Evolutionary conservation across 2,329 filamentous ascomycete species (phyloP).

Genomic region (Fusarium circinatum): DNA sequence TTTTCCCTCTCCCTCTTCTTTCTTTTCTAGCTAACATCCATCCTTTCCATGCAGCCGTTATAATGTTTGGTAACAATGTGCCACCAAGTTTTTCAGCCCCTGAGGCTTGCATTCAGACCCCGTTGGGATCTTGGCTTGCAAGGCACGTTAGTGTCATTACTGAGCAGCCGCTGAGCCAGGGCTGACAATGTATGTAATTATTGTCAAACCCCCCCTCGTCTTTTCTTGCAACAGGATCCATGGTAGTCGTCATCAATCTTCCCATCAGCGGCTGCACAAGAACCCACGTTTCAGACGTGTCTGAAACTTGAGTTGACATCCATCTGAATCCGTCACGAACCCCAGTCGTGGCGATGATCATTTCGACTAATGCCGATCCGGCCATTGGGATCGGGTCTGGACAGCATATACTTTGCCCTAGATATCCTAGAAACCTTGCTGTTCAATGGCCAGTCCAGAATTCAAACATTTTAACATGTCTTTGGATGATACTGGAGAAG

Average conservation of each 20-base stretch:
- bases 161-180: constrained; percentile 8
- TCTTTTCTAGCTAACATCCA: background rate
- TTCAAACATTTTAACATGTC: background rate
- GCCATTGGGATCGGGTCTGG: background rate
- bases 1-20: background rate
- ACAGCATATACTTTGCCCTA: background rate
- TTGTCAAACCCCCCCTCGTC: constrained; percentile 4
- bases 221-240: constrained; percentile 1
- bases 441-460: background rate
- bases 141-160: background rate
- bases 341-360: background rate
- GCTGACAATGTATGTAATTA: background rate
- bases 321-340: constrained; percentile 18
- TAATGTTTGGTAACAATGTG: background rate
- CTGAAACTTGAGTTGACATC: constrained; percentile 27
- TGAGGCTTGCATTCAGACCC: constrained; percentile 24
- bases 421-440: background rate
- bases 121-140: background rate
- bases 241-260: constrained; percentile 13
- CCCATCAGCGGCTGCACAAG: constrained; percentile 4
- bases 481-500: background rate
- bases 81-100: constrained; percentile 5
- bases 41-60: constrained; percentile 1
- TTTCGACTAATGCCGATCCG: background rate
- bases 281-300: constrained; percentile 28